Conservation (phyloP, 2,329 filamentous ascomycete genomes). For the Botrytis elliptica region DNA sequence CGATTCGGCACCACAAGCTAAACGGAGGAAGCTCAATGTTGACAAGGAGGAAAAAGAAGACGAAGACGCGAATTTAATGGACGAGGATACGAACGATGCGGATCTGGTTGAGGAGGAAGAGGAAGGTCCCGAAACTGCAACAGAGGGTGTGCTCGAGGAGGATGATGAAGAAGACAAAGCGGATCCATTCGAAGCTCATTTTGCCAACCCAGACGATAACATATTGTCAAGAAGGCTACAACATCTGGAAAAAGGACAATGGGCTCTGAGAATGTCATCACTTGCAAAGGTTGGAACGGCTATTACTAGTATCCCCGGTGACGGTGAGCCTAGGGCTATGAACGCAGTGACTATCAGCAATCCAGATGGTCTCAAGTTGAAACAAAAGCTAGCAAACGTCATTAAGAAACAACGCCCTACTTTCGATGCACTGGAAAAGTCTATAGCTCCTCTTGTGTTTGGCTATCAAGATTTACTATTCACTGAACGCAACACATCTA, state of each 20-base stretch:
- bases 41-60: constrained; percentile 24
- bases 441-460: constrained; percentile 71
- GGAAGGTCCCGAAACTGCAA: constrained; percentile 44
- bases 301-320: constrained; percentile 48
- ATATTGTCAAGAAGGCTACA: constrained; percentile 55
- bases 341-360: constrained; percentile 33
- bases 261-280: constrained; percentile 48
- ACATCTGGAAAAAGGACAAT: constrained; percentile 51
- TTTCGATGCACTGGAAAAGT: constrained; percentile 62
- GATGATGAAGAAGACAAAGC: constrained; percentile 52
- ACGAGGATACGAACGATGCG: constrained; percentile 28
- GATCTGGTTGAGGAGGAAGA: constrained; percentile 52
- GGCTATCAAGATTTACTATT: constrained; percentile 80
- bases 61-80: constrained; percentile 26
- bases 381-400: constrained; percentile 63
- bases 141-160: constrained; percentile 40
- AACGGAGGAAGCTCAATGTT: constrained; percentile 56
- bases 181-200: constrained; percentile 82
- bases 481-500: constrained; percentile 67
- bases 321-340: constrained; percentile 38
- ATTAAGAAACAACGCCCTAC: constrained; percentile 53
- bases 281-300: constrained; percentile 49
- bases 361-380: constrained; percentile 58
- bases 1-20: constrained; percentile 48
- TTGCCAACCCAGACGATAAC: constrained; percentile 64